phyloP scores from a whole-genome alignment of 1,139 yeast species.

The Yamadazyma aaseri region DNA sequence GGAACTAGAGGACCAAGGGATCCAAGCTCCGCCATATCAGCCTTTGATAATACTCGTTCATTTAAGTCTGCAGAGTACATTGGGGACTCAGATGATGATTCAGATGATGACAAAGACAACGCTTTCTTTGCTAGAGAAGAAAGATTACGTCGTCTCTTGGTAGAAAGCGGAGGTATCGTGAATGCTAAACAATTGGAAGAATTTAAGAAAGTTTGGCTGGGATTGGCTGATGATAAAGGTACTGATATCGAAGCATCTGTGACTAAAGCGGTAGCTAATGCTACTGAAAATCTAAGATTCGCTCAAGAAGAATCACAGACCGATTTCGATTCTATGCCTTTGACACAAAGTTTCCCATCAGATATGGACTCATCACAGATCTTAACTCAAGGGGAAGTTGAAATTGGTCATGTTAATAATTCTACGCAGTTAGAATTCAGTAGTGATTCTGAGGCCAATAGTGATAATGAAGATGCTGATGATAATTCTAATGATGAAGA shows the following conservation, averaged over 20 bases:
- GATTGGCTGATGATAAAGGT: slow-evolving; percentile 21
- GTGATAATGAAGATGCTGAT: slow-evolving; percentile 2
- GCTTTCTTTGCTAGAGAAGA: slow-evolving; percentile 61
- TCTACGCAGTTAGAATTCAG: slow-evolving; percentile 12
- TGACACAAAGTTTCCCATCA: slow-evolving; percentile 5
- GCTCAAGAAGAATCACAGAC: slow-evolving; percentile 11
- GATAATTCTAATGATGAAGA: slow-evolving; percentile 2
- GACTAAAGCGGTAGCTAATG: slow-evolving; percentile 23
- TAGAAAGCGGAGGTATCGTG: slow-evolving; percentile 41
- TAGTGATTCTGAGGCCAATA: slow-evolving; percentile 10
- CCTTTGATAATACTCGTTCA: slow-evolving; percentile 20
- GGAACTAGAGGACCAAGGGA: slow-evolving; percentile 5
- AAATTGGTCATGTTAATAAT: slow-evolving; percentile 13
- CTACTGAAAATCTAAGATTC: slow-evolving; percentile 19
- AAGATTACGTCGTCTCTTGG: slow-evolving; percentile 43
- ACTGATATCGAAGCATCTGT: slow-evolving; percentile 12
- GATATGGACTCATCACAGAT: slow-evolving; percentile 3
- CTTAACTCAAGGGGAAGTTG: slow-evolving; percentile 11
- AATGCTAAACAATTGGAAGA: slow-evolving; percentile 35
- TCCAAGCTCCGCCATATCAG: slow-evolving; percentile 17
- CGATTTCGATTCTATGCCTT: slow-evolving; percentile 9
- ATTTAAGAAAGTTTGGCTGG: slow-evolving; percentile 40
- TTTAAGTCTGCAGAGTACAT: slow-evolving; percentile 52
- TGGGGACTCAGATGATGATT: slow-evolving; percentile 64
- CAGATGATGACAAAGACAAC: slow-evolving; percentile 56